Percentiles rank a stretch among this genome's conserved stretches.
phyloP scores from a whole-genome alignment of 2,329 filamentous ascomycete species.

The Verticillium zaregamsianum region DNA sequence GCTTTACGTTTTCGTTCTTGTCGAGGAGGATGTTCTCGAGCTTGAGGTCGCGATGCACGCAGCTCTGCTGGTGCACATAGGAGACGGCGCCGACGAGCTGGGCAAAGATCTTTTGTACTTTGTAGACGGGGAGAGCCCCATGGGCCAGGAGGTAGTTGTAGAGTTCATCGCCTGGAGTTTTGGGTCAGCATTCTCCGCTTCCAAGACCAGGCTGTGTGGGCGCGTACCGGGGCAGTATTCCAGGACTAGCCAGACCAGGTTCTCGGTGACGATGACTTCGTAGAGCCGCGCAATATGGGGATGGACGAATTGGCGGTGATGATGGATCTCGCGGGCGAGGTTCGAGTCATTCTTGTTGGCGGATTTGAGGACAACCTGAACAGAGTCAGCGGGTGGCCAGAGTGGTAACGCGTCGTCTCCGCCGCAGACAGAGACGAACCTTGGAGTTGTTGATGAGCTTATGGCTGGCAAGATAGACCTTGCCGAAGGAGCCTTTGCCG shows the following conservation, averaged over 20 bases:
- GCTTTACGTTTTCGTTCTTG: conserved; percentile 94
- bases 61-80: conserved; percentile 92
- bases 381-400: conserved; percentile 1
- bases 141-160: conserved; percentile 93
- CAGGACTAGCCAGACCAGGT: conserved; percentile 89
- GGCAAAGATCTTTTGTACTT: conserved; percentile 93
- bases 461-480: conserved; percentile 92
- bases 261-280: conserved; percentile 96
- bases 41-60: conserved; percentile 94
- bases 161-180: conserved; percentile 74
- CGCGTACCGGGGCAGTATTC: conserved; percentile 85
- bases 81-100: conserved; percentile 92
- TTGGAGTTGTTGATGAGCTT: conserved; percentile 99
- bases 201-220: background rate
- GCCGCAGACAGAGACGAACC: conserved; percentile 42
- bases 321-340: conserved; percentile 94
- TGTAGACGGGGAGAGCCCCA: conserved; percentile 76
- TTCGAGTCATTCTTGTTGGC: conserved; percentile 95
- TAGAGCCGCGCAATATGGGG: conserved; percentile 95
- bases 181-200: conserved; percentile 19
- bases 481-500: conserved; percentile 96
- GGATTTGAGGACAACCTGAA: conserved; percentile 93
- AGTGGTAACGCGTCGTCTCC: background rate
- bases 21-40: conserved; percentile 95
- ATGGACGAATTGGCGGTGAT: conserved; percentile 95